Base-by-base conservation (phyloP, 2,329 filamentous ascomycete genomes). In the Aspergillus tamarii region DNA sequence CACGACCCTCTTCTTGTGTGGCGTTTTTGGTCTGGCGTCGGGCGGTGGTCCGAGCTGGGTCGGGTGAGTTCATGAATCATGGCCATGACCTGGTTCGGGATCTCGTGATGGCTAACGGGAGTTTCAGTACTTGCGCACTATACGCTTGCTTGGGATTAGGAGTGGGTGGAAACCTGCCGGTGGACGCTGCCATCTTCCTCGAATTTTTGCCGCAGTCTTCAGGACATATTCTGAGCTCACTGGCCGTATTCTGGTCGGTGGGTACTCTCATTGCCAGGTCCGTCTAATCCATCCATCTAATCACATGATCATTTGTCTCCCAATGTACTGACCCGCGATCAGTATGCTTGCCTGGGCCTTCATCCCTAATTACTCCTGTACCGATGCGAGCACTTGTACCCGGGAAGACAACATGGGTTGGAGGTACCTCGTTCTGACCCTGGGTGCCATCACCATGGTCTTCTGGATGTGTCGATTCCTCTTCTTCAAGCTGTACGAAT, bases 241-340 rank as follows among this genome's bases (percentile, higher is more conserved):
- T 95, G 9, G 92, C 90, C 3, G 85, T 92, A 6, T 94, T 91
- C 88, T 95, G 92, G 91, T 90, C 91, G 0, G 79, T 95, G 21
- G 93, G 92, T 2, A 91, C 94, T 73, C 83, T 94, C 6, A 84
- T 89, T 60, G 53, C 64, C 41, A 65, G 62, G 59, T 60, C 11
- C 9, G 59, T 36, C 43, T 5, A 3, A 3, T 26, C 26, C 26
- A 10, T 34, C 28, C 19, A 28, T 2, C 11, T 12, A 46, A 19
- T 21, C 4, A n/a, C n/a, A n/a, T 7, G 41, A 16, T 12, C 1
- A 39, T 26, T 26, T 50, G n/a, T 56, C 21, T 46, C 9, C 32
- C 1, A 23, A 2, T 6, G 45, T 14, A 28, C 32, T 66, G 65
- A 46, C 57, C 46, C 3, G 21, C 28, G 12, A 62, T 19, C 52